Evolutionary conservation across 495 filamentous ascomycete species (phyloP).

Genomic region (Lindgomyces ingoldianus): DNA sequence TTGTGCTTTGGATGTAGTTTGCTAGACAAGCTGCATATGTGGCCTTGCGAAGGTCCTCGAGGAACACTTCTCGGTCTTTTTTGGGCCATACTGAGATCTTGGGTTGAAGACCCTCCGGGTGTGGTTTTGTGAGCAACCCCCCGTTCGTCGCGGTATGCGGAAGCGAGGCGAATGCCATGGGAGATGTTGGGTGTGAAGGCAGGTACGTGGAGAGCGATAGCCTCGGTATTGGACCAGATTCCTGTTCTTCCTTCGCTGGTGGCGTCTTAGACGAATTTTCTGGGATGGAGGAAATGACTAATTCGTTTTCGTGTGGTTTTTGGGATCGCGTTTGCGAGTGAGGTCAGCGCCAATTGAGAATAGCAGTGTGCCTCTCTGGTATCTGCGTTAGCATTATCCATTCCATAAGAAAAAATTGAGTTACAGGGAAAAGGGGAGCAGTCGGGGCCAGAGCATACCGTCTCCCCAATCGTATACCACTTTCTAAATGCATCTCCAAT

Average conservation of each 20-base stretch:
- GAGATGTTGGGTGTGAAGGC: slow-evolving; percentile 64
- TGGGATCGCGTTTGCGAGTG: slow-evolving; percentile 51
- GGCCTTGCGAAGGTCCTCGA: slow-evolving; percentile 62
- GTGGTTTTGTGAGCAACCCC: slow-evolving; percentile 41
- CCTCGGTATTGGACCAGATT: slow-evolving; percentile 64
- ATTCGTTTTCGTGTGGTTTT: slow-evolving; percentile 42
- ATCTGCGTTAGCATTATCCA: slow-evolving; percentile 2
- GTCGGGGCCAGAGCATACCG: no score
- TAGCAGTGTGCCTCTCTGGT: slow-evolving; percentile 55
- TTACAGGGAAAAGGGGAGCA: no score
- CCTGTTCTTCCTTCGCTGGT: slow-evolving; percentile 70
- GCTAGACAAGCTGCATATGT: slow-evolving; percentile 65
- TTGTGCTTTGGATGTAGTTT: slow-evolving; percentile 67
- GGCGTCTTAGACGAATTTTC: slow-evolving; percentile 78
- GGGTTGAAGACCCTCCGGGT: slow-evolving; percentile 26
- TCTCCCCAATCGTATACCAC: slow-evolving; percentile 62
- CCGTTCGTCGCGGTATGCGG: slow-evolving; percentile 61
- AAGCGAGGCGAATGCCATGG: slow-evolving; percentile 67
- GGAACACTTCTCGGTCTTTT: slow-evolving; percentile 52
- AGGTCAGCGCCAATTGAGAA: slow-evolving; percentile 66
- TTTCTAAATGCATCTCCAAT: slow-evolving; percentile 61
- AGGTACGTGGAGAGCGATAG: slow-evolving; percentile 62
- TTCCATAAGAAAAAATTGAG: background rate
- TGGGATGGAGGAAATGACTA: slow-evolving; percentile 64
- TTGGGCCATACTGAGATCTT: slow-evolving; percentile 46